Base-by-base conservation (phyloP, 108 stramenopile genomes). In the Fistulifera pelliculosa region DNA sequence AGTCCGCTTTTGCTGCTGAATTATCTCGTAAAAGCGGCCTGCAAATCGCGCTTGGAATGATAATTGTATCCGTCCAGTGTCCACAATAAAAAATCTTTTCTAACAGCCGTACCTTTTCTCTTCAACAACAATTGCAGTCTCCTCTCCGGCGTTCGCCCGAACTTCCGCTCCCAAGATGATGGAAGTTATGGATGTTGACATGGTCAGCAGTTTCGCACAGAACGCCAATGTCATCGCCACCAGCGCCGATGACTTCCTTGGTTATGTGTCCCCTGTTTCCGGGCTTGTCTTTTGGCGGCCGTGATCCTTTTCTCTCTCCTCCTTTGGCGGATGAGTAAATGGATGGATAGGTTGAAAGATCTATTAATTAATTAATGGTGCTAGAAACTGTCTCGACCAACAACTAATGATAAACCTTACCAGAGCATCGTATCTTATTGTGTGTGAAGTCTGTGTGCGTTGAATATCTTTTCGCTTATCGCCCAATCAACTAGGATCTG, bases 301-400 rank as follows among this genome's bases (percentile, higher is more conserved):
- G 64, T 85, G 38, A 89, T 89, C 70, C 81, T 89, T 48, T 85
- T 77, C 79, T 89, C 67, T 71, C 87, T 59, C 87, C 87, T 60
- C 87, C 87, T 58, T 80, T 89, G 68, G 79, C 57, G 18, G 66
- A 75, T 40, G 80, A 80, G 72, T 80, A 80, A 80, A 61, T 64
- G 44, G 31, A 35, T 6, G 3, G 8, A 8, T 35, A 8, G 31
- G 8, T 35, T 35, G 6, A 6, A 6, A 3, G 8, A 8, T 35
- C 3, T 35, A 6, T 35, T 35, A 8, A 35, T 35, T 3, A 35
- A 35, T 3, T 35, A 35, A 35, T 35, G 31, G 31, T 35, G 31
- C 31, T 35, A 35, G 31, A 35, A 35, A 35, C 31, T 35, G 31
- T 35, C 6, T 35, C 31, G 31, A 35, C 31, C 31, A 3, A 35